phyloP scores from a whole-genome alignment of 768 basidiomycete genomes.

The Phallus indusiatus region DNA sequence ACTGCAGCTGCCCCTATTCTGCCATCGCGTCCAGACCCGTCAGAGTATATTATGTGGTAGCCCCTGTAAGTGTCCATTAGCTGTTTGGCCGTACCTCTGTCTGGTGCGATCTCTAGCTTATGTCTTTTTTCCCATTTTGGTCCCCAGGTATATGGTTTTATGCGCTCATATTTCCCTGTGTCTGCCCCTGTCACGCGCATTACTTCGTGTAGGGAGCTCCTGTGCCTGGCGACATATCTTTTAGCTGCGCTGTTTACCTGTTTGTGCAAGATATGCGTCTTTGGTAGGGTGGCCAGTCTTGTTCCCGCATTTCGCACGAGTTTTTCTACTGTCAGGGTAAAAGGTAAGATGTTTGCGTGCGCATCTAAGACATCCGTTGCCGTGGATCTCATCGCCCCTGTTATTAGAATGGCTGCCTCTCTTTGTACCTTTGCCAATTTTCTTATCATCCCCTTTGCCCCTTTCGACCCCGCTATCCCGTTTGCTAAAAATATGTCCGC shows the following conservation, averaged over 20 bases:
- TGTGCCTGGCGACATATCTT: not conserved
- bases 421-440: slow-evolving; percentile 5
- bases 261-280: slow-evolving; percentile 1
- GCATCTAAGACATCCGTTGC: slow-evolving; percentile 5
- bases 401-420: not conserved
- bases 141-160: not conserved
- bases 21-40: no score
- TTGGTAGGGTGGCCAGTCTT: not conserved
- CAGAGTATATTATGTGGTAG: no score
- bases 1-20: no score
- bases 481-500: not conserved
- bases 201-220: slow-evolving; percentile 4
- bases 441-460: not conserved
- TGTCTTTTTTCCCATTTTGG: not conserved
- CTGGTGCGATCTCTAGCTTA: not conserved
- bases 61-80: no score
- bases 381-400: slow-evolving; percentile 3
- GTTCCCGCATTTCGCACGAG: not conserved
- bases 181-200: not conserved
- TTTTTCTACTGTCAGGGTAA: not conserved
- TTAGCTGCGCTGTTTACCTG: no score
- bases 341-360: slow-evolving; percentile 5
- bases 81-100: no score
- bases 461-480: no score
- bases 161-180: slow-evolving; percentile 1